These are phyloP conservation scores for Euphorbia schlechtendalii DNA, from an alignment of 441 rosid genomes.

Conservation along the genomic window DNA sequence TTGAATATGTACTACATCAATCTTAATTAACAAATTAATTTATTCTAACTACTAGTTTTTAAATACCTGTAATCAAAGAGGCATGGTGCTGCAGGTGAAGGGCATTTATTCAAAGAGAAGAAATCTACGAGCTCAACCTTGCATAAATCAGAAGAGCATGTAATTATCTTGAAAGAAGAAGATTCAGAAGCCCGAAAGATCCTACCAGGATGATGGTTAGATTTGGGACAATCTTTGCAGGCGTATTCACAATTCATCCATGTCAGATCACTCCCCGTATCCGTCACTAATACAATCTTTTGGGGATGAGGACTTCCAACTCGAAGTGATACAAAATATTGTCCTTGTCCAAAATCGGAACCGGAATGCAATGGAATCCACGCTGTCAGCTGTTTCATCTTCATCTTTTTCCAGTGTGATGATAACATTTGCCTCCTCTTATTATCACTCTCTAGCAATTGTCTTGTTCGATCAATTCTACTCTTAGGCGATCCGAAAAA, in stretches of 20 bases:
- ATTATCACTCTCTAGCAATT: conserved; percentile 17
- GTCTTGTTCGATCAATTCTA: conserved; percentile 13
- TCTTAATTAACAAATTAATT: no score
- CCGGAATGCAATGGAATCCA: conserved; percentile 24
- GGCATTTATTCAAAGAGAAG: conserved; percentile 18
- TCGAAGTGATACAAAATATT: conserved; percentile 27
- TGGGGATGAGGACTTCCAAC: conserved; percentile 27
- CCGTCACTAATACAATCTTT: conserved; percentile 23
- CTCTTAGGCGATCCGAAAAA: conserved; percentile 15
- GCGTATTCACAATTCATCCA: conserved; percentile 27
- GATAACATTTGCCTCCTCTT: conserved; percentile 14
- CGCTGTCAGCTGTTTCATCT: background rate
- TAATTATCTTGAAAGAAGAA: conserved; percentile 21
- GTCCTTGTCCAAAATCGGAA: conserved; percentile 18
- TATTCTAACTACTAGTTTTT: no score
- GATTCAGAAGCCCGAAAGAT: conserved; percentile 18
- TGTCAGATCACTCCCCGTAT: conserved; percentile 28
- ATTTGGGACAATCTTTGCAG: conserved; percentile 8
- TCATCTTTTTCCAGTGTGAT: background rate
- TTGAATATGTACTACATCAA: no score
- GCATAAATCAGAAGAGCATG: conserved; percentile 21
- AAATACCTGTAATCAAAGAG: conserved; percentile 23
- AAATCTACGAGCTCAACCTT: conserved; percentile 5
- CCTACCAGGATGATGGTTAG: conserved; percentile 13
- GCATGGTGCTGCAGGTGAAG: conserved; percentile 19